Evolutionary conservation across 1,284 basidiomycete genomes (phyloP).

Genomic region (Cutaneotrichosporon sp.): DNA sequence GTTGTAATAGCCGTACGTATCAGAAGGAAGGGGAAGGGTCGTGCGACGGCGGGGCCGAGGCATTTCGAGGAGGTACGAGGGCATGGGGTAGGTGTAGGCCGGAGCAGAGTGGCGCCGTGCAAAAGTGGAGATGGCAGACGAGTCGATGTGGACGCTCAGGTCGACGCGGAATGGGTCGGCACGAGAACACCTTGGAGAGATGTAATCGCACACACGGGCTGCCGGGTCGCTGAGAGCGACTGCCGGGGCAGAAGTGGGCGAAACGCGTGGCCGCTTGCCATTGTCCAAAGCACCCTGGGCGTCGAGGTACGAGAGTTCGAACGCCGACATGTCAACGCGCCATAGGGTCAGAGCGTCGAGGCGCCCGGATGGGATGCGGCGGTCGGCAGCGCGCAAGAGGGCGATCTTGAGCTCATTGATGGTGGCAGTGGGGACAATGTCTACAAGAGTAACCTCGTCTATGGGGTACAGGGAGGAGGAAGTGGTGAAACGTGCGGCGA

Average conservation of each 20-base stretch:
- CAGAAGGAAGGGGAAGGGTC: background rate
- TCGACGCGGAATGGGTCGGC: conserved; percentile 37
- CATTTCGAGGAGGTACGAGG: background rate
- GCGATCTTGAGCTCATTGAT: conserved; percentile 38
- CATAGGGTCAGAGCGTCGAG: conserved; percentile 34
- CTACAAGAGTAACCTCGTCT: conserved; percentile 22
- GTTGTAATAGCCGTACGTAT: background rate
- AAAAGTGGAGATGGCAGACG: conserved; percentile 9
- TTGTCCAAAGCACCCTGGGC: conserved; percentile 33
- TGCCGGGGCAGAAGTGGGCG: conserved; percentile 34
- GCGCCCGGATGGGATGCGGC: conserved; percentile 10
- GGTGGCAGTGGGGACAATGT: conserved; percentile 27
- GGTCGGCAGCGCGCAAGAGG: conserved; percentile 30
- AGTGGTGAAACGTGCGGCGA: conserved; percentile 7
- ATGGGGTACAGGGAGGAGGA: conserved; percentile 5
- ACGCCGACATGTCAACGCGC: conserved; percentile 42
- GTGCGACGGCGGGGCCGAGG: background rate
- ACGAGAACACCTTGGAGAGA: conserved; percentile 19
- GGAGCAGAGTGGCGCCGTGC: conserved; percentile 5
- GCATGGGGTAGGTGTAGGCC: conserved; percentile 20
- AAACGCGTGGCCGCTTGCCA: conserved; percentile 37
- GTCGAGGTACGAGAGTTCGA: conserved; percentile 41
- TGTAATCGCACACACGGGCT: conserved; percentile 31
- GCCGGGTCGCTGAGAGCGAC: conserved; percentile 26
- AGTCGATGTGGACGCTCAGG: conserved; percentile 40